Base-by-base conservation (phyloP, 2,329 filamentous ascomycete species). In the Colletotrichum lupini region DNA sequence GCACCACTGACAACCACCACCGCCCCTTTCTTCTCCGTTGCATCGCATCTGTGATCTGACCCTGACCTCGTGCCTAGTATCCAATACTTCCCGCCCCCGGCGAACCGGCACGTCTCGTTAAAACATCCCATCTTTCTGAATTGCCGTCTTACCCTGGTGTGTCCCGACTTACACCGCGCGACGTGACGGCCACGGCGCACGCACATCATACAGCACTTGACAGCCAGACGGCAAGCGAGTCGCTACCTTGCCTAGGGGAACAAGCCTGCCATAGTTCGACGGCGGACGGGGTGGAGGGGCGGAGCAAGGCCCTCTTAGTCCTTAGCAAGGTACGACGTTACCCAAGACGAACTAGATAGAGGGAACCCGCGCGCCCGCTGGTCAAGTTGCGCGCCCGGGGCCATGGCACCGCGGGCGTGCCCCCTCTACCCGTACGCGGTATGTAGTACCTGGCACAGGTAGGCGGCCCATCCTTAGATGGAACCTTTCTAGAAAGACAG, bases 401-500 rank as follows among this genome's bases (percentile, higher is more conserved):
- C 42, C 42, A 46, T 46, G 42, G 42, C 42, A 46, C 16, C 42
- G 42, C 42, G 42, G 42, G 16, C 42, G 19, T 46, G 16, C 42
- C 16, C 42, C 42, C 16, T 46, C 42, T n/a, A 42, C 4, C 14
- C 37, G 16, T 5, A 19, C 42, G 19, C 5, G 16, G 42, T 42
- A 16, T 16, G 35, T 14, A 42, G 35, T 42, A 42, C 35, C 35
- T 16, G 14, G 35, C 14, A 42, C 5, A 42, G 35, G 35, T 42
- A 42, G 32, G 11, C 32, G 11, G 35, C 35, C 35, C 35, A 42
- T 42, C 14, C 35, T 12, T 42, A 9, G 35, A 64, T 55, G 26
- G 60, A 73, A 70, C 55, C 26, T 49, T 73, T 73, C 67, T 73
- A 65, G 67, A 70, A 73, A n/a, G 49, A 55, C 12, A 16, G 30